Percentiles rank a stretch among this genome's conserved stretches.
These are phyloP conservation scores for Beta vulgaris DNA, from an alignment of 148 eudicot genomes.

Conservation along the genomic window DNA sequence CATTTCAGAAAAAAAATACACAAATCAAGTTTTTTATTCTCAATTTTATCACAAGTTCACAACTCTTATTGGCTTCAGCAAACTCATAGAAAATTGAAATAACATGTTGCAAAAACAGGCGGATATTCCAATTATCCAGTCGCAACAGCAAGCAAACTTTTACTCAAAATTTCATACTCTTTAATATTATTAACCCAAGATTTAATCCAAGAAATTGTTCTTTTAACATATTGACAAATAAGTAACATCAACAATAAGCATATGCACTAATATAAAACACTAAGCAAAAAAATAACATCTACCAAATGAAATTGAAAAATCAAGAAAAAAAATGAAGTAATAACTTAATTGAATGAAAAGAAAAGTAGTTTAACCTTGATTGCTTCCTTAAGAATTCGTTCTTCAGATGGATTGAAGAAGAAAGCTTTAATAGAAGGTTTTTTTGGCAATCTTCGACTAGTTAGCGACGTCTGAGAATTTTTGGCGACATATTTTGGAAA, in stretches of 20 bases:
- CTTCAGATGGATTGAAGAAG: slow-evolving; percentile 42
- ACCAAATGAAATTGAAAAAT: no score
- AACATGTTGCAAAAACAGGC: no score
- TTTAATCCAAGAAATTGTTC: background rate
- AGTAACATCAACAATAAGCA: no score
- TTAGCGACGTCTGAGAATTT: background rate
- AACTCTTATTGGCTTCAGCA: background rate
- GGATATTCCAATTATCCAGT: no score
- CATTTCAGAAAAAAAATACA: background rate
- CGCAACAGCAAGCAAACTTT: background rate
- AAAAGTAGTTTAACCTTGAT: slow-evolving; percentile 36
- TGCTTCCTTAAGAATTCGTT: slow-evolving; percentile 56
- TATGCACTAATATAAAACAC: background rate
- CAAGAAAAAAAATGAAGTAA: background rate
- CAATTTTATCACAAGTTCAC: no score
- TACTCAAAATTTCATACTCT: no score
- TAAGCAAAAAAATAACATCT: background rate
- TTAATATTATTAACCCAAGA: no score
- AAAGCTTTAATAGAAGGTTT: slow-evolving; percentile 32
- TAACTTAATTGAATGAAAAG: background rate
- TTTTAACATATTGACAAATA: no score
- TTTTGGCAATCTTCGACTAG: background rate
- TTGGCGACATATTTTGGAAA: slow-evolving; percentile 4
- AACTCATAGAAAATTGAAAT: no score
- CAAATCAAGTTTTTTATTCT: no score